A percentile compares a stretch with the other conserved stretches of the same genome.
phyloP scores from a whole-genome alignment of 2,329 filamentous ascomycete species.

The Phaeosphaeriaceae sp. region DNA sequence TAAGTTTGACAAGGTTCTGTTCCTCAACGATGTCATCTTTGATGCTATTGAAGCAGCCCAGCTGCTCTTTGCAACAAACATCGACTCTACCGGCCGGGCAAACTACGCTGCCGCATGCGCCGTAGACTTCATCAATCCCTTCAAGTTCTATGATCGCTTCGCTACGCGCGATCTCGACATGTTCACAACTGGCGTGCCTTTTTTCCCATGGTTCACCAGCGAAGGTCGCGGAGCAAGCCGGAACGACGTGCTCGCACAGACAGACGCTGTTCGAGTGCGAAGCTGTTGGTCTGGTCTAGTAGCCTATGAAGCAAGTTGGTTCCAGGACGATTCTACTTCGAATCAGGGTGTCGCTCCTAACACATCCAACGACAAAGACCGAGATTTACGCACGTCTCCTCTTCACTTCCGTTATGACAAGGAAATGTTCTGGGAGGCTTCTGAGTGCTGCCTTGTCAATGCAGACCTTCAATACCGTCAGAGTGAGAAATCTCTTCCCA shows the following conservation, averaged over 20 bases:
- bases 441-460: slow-evolving; percentile 57
- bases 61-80: slow-evolving; percentile 68
- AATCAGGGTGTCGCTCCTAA: background rate
- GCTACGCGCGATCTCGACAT: slow-evolving; percentile 72
- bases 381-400: slow-evolving; percentile 39
- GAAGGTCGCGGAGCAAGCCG: slow-evolving; percentile 60
- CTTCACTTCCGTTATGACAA: slow-evolving; percentile 53
- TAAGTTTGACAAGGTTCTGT: slow-evolving; percentile 66
- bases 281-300: slow-evolving; percentile 83
- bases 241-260: slow-evolving; percentile 66
- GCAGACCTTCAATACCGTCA: slow-evolving; percentile 50
- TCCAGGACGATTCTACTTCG: slow-evolving; percentile 52
- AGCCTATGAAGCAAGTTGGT: slow-evolving; percentile 66
- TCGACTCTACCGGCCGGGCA: slow-evolving; percentile 57
- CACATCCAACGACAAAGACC: background rate
- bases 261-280: slow-evolving; percentile 70
- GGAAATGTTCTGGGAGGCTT: slow-evolving; percentile 55
- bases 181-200: slow-evolving; percentile 66
- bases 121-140: slow-evolving; percentile 71
- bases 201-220: slow-evolving; percentile 71
- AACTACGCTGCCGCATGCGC: slow-evolving; percentile 73
- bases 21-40: slow-evolving; percentile 72
- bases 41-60: slow-evolving; percentile 65
- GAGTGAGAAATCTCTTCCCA: slow-evolving; percentile 46
- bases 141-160: slow-evolving; percentile 76